Base-by-base conservation (phyloP, 495 filamentous ascomycete species). In the Thermothielavioides terrestris region DNA sequence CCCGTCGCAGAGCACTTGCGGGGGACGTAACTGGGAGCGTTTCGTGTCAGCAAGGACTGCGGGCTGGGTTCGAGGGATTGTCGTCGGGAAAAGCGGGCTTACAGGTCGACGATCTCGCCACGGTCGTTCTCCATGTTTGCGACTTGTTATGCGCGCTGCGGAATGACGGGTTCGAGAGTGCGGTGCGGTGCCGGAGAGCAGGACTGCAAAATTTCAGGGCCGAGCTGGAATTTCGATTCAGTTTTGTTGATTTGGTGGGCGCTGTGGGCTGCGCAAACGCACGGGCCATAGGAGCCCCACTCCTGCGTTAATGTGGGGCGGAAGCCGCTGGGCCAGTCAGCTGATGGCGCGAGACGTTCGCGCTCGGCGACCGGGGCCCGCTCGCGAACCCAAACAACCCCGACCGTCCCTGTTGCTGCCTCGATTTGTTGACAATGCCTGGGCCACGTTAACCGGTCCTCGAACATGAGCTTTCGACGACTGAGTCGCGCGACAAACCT, bases 21-120 rank as follows among this genome's bases (percentile, higher is more conserved):
- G 72, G 94, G 91, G 78, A 96, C 89, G 81, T 96, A 97, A 72
- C 89, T 95, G 68, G 54, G 46, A 18, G 21, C 18, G 25, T 32
- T 14, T 40, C 27, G 30, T 48, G 45, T 56, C 51, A 56, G 57
- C 51, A 49, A 25, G 30, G 32, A 12, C 34, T n/a, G 34, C 27
- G 30, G 23, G 10, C 14, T 25, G 22, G 28, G 18, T 8, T 42
- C 50, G 42, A n/a, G 40, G 43, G 1, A 34, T 50, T 40, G 17
- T 55, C 36, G 38, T 38, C 32, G 45, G 34, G 36, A 40, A 49
- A 28, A 20, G 47, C 43, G 27, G 22, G 39, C 59, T 67, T 82
- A 96, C 88, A 98, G 88, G 77, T 98, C 92, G 73, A 97, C 92
- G 76, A 96, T 87, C 70, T 96, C 89, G 80, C 92, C 91, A 53